Conservation (phyloP, 352 stramenopile genomes). For the Phytophthora sp. region DNA sequence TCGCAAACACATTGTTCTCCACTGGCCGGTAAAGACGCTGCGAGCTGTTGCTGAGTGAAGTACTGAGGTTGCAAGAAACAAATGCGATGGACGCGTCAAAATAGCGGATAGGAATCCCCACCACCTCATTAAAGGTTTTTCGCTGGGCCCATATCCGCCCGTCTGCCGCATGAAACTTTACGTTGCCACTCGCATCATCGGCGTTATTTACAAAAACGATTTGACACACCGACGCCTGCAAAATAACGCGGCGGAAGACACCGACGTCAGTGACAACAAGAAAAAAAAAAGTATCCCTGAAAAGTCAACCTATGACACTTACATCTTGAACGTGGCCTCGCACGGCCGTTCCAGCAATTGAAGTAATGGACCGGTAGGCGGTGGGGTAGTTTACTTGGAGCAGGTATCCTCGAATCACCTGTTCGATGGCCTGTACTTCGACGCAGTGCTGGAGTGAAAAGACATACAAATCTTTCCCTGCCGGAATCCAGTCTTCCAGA, state of each 20-base stretch:
- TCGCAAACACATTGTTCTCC: slow-evolving; percentile 43
- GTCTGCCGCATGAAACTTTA: slow-evolving; percentile 70
- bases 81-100: slow-evolving; percentile 89
- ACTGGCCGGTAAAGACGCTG: slow-evolving; percentile 33
- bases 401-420: slow-evolving; percentile 72
- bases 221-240: slow-evolving; percentile 74
- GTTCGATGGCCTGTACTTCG: slow-evolving; percentile 68
- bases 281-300: neutral
- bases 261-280: slow-evolving; percentile 13
- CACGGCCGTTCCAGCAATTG: slow-evolving; percentile 68
- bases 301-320: slow-evolving; percentile 19
- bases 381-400: slow-evolving; percentile 83
- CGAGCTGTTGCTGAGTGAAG: slow-evolving; percentile 33
- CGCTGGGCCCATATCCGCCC: slow-evolving; percentile 75
- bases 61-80: slow-evolving; percentile 78
- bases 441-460: slow-evolving; percentile 83
- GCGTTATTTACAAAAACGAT: slow-evolving; percentile 89
- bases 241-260: neutral
- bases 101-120: slow-evolving; percentile 81
- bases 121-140: slow-evolving; percentile 80
- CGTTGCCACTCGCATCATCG: slow-evolving; percentile 82
- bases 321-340: slow-evolving; percentile 72
- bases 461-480: slow-evolving; percentile 81
- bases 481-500: slow-evolving; percentile 75
- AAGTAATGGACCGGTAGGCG: slow-evolving; percentile 79